phyloP scores from a whole-genome alignment of 352 stramenopile species.

The Globisporangium emineosum region DNA sequence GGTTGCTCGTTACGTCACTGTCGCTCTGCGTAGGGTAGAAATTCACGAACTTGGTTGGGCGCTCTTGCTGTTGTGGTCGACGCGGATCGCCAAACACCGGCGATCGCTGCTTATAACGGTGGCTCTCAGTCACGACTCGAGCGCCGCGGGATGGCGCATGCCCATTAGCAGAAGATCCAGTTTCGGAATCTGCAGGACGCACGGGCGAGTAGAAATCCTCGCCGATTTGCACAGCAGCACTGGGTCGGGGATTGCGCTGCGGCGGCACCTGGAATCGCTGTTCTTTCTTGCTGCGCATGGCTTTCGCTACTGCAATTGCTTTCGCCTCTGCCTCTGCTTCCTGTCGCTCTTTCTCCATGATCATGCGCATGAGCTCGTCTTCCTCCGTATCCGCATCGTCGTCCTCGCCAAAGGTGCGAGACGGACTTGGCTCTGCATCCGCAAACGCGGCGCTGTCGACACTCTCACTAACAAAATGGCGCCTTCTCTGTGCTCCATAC shows the following conservation, averaged over 20 bases:
- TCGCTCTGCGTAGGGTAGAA: background rate
- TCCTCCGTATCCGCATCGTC: conserved; percentile 25
- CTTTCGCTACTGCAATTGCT: conserved; percentile 15
- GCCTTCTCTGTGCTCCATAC: background rate
- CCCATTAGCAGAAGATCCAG: too few species aligned
- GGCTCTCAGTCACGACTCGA: conserved; percentile 4
- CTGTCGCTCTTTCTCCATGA: conserved; percentile 30
- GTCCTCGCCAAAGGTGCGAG: background rate
- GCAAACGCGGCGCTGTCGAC: conserved; percentile 1
- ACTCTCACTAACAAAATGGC: background rate
- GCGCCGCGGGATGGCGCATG: conserved; percentile 15
- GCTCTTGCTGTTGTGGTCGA: background rate
- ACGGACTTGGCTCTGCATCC: conserved; percentile 15
- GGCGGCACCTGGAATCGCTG: conserved; percentile 1
- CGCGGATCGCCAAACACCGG: background rate
- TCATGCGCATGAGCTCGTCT: conserved; percentile 39
- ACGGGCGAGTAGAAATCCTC: conserved; percentile 35
- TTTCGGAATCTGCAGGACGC: conserved; percentile 12
- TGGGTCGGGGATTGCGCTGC: background rate
- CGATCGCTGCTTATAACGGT: background rate
- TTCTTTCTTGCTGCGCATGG: background rate
- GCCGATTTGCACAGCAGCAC: background rate
- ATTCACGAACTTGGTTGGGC: background rate
- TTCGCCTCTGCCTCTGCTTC: conserved; percentile 14
- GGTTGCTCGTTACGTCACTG: conserved; percentile 10